phyloP scores from a whole-genome alignment of 305 asterid species.

The Rubia tinctorum region DNA sequence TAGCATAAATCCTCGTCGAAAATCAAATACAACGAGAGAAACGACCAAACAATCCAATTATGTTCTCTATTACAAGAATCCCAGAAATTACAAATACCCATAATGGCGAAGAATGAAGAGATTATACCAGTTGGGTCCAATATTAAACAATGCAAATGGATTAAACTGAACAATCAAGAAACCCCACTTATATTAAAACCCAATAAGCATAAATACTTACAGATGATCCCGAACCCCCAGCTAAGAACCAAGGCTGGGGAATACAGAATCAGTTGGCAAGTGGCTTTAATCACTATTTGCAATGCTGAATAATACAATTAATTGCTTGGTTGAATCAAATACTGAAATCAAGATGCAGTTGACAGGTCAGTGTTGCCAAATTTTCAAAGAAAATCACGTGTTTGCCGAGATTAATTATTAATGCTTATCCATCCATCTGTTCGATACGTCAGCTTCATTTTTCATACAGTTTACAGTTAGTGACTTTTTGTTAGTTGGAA shows the following conservation, averaged over 20 bases:
- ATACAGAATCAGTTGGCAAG: not conserved
- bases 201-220: not conserved
- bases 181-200: not conserved
- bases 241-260: not conserved
- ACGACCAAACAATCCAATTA: not conserved
- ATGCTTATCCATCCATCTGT: not conserved
- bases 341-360: not conserved
- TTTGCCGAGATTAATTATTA: not conserved
- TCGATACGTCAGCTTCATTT: too few species aligned
- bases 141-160: not conserved
- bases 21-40: not conserved
- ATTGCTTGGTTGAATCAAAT: not conserved
- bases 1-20: not conserved
- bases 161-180: not conserved
- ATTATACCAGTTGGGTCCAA: not conserved
- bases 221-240: not conserved
- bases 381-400: not conserved
- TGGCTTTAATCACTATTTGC: not conserved
- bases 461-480: too few species aligned
- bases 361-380: not conserved
- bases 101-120: not conserved
- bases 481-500: not conserved
- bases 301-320: too few species aligned
- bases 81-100: not conserved
- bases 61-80: not conserved